Base-by-base conservation (phyloP, 148 eudicot species). In the Diospyros kaki region DNA sequence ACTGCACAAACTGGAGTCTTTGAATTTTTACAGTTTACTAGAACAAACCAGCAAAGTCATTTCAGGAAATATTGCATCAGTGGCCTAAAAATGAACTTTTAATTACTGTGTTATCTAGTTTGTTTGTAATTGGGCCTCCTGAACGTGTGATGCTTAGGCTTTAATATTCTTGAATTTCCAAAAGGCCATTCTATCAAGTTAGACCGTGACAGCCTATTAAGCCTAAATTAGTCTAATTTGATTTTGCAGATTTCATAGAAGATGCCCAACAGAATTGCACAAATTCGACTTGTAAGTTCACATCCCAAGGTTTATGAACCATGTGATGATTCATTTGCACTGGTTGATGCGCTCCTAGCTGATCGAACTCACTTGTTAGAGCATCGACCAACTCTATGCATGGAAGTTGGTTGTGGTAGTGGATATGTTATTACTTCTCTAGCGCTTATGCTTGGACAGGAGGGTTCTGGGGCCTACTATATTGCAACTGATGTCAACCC, bases 391-490 rank as follows among this genome's bases (percentile, higher is more conserved):
- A 68, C 81, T 13, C 42, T 94, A 7, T 94, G 98, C 78, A 79
- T 94, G 83, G 98, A 94, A 85, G 77, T 94, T n/a, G 98, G 98
- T 18, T 92, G 89, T 74, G 97, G 98, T 66, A 94, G 98, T 78
- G 98, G 98, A 1, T 94, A 94, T 61, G 90, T 94, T 12, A 87
- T 94, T 44, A 92, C 98, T 13, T 90, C 97, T 1, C 88, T 94
- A 54, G 97, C 97, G 62, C 86, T 94, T 64, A 87, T 94, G 77
- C 93, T 94, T 74, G 89, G 78, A 69, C 76, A 83, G 76, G 87
- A 79, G 67, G 63, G 55, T 10, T 15, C 64, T 50, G 85, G 82
- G 28, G 62, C 82, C 17, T 81, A 92, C 66, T 90, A 86, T 75
- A 82, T 92, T 81, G 98, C 98, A 8, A 94, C 97, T 0, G 98